These are phyloP conservation scores for Periconia macrospinosa DNA, from an alignment of 2,329 filamentous ascomycete species.

Conservation along the genomic window DNA sequence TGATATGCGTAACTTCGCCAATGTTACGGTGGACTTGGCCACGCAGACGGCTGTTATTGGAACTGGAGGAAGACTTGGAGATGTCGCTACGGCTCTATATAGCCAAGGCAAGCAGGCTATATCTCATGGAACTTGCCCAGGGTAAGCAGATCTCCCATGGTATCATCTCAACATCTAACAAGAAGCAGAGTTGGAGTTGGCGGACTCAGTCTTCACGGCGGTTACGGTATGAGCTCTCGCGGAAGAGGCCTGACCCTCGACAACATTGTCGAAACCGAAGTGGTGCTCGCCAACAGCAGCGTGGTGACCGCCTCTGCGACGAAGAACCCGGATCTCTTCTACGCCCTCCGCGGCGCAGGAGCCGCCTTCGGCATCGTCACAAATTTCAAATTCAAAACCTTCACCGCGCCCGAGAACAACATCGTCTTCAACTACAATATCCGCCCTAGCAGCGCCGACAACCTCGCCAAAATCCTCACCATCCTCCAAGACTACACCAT, in stretches of 20 bases:
- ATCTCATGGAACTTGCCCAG: conserved; percentile 55
- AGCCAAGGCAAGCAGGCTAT: conserved; percentile 43
- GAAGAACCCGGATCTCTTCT: conserved; percentile 44
- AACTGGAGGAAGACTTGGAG: conserved; percentile 50
- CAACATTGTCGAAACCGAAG: conserved; percentile 22
- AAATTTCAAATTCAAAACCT: conserved; percentile 37
- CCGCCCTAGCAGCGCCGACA: conserved; percentile 13
- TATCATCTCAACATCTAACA: conserved; percentile 9
- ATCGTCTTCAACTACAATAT: conserved; percentile 27
- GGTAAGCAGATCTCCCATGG: conserved; percentile 36
- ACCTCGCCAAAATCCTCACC: conserved; percentile 19
- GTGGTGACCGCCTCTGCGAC: conserved; percentile 38
- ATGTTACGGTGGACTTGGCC: conserved; percentile 42
- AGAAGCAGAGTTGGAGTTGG: conserved; percentile 28
- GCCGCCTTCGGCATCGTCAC: conserved; percentile 45
- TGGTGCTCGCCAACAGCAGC: conserved; percentile 39
- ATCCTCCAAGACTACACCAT: conserved; percentile 26
- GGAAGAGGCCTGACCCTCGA: conserved; percentile 29
- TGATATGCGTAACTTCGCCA: conserved; percentile 50
- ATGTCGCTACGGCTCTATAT: conserved; percentile 30
- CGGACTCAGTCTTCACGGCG: conserved; percentile 29
- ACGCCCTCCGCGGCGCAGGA: conserved; percentile 44
- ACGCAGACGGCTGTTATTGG: conserved; percentile 48
- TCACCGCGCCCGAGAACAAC: conserved; percentile 25
- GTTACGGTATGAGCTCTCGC: conserved; percentile 30